Evolutionary conservation across 176 grass and related monocot genomes (phyloP).

Genomic region (Otatea glauca): DNA sequence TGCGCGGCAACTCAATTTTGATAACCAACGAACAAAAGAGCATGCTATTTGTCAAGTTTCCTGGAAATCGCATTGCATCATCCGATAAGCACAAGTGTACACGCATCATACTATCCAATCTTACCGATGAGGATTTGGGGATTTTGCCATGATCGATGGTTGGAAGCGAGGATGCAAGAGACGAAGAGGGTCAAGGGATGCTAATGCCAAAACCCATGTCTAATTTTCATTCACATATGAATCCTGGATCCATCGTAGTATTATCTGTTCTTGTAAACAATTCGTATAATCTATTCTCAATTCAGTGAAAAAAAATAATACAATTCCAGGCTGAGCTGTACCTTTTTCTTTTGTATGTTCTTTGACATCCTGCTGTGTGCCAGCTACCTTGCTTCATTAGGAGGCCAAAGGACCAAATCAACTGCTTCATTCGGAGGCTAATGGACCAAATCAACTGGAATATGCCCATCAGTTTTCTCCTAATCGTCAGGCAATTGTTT

Average conservation of each 20-base stretch:
- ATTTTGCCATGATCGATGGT: background rate
- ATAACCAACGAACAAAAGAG: background rate
- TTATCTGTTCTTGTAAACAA: slow-evolving; percentile 27
- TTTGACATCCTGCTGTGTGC: slow-evolving; percentile 16
- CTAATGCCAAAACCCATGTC: background rate
- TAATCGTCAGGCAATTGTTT: slow-evolving; percentile 23
- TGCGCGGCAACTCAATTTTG: background rate
- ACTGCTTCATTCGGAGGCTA: background rate
- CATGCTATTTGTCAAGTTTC: background rate
- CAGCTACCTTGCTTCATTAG: slow-evolving; percentile 32
- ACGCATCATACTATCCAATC: background rate
- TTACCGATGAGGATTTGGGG: background rate
- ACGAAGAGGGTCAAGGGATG: background rate
- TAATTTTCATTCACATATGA: background rate
- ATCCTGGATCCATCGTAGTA: background rate
- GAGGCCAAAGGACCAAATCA: slow-evolving; percentile 27
- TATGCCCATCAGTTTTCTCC: background rate
- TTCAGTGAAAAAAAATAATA: slow-evolving; percentile 20
- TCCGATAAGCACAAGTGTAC: background rate
- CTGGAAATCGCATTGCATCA: background rate
- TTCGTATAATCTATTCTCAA: slow-evolving; percentile 38
- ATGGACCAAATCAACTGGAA: slow-evolving; percentile 38
- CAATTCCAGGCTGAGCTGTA: slow-evolving; percentile 7
- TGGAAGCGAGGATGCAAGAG: background rate
- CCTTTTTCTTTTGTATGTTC: background rate